Evolutionary conservation across 352 stramenopile species (phyloP).

Genomic region (Peronospora farinosa): DNA sequence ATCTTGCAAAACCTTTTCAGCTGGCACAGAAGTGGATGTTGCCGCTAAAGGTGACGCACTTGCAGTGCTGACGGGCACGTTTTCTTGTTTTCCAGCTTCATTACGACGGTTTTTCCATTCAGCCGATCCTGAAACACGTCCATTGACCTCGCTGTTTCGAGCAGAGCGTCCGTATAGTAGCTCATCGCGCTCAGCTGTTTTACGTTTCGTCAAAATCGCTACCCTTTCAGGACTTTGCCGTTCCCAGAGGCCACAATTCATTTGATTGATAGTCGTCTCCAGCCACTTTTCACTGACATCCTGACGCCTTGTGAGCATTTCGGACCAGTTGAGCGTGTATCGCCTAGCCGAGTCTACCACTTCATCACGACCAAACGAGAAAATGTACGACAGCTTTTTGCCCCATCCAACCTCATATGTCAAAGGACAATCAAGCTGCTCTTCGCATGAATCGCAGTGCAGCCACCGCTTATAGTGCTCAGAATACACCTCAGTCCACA

Average conservation of each 20-base stretch:
- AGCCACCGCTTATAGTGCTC: conserved; percentile 80
- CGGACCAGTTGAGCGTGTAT: conserved; percentile 69
- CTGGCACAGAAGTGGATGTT: conserved; percentile 1
- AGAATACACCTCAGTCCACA: conserved; percentile 92
- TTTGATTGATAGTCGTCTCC: conserved; percentile 35
- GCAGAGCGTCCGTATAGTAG: conserved; percentile 28
- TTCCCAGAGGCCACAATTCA: conserved; percentile 43
- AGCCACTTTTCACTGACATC: conserved; percentile 70
- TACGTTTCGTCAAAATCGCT: conserved; percentile 33
- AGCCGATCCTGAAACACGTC: conserved; percentile 67
- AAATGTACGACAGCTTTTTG: conserved; percentile 91
- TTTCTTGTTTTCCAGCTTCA: conserved; percentile 48
- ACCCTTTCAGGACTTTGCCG: conserved; percentile 26
- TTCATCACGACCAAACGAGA: conserved; percentile 84
- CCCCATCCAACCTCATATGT: conserved; percentile 95
- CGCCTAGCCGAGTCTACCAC: conserved; percentile 86
- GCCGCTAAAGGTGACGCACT: neutral
- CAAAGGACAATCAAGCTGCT: conserved; percentile 87
- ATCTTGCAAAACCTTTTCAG: conserved; percentile 33
- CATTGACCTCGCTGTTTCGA: conserved; percentile 48
- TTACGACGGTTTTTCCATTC: conserved; percentile 71
- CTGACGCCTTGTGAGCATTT: conserved; percentile 50
- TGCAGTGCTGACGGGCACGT: neutral
- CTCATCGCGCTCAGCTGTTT: conserved; percentile 41
- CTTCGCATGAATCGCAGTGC: conserved; percentile 92